Evolutionary conservation across 306 rosid species (phyloP).

Genomic region (Lotus japonicus): DNA sequence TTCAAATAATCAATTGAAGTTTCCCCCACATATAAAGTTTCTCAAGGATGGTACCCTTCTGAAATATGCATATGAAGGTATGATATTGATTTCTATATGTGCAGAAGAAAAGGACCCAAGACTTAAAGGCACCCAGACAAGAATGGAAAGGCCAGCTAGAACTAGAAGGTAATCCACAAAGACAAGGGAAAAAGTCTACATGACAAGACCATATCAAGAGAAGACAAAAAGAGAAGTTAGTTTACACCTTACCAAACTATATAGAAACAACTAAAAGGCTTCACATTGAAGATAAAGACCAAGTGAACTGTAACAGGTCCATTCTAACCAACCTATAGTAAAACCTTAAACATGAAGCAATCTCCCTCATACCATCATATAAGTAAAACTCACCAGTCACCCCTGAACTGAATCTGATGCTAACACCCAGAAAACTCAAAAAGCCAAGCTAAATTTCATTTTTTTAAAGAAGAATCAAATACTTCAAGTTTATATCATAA

Average conservation of each 20-base stretch:
- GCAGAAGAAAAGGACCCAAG: constrained; percentile 14
- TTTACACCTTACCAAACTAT: no score
- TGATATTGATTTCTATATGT: neutral
- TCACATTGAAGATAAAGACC: constrained; percentile 54
- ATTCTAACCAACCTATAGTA: constrained; percentile 77
- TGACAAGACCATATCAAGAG: no score
- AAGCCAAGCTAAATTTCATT: no score
- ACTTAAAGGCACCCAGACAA: no score
- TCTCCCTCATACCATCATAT: constrained; percentile 23
- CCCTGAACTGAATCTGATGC: no score
- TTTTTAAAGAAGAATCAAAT: neutral
- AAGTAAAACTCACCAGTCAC: constrained; percentile 32
- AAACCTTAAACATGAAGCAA: constrained; percentile 71
- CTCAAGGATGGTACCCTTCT: no score
- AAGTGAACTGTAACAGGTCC: constrained; percentile 51
- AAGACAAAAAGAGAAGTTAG: no score
- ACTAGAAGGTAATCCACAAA: no score
- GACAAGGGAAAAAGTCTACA: no score
- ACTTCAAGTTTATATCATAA: constrained; percentile 33
- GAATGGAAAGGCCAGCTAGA: constrained; percentile 34
- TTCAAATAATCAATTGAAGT: constrained; percentile 1
- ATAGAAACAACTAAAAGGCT: constrained; percentile 50
- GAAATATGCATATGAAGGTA: constrained; percentile 24
- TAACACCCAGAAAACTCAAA: constrained; percentile 18
- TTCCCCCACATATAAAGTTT: constrained; percentile 5